Base-by-base conservation (phyloP, 345 rosid genomes). In the Rhodomyrtus tomentosa region DNA sequence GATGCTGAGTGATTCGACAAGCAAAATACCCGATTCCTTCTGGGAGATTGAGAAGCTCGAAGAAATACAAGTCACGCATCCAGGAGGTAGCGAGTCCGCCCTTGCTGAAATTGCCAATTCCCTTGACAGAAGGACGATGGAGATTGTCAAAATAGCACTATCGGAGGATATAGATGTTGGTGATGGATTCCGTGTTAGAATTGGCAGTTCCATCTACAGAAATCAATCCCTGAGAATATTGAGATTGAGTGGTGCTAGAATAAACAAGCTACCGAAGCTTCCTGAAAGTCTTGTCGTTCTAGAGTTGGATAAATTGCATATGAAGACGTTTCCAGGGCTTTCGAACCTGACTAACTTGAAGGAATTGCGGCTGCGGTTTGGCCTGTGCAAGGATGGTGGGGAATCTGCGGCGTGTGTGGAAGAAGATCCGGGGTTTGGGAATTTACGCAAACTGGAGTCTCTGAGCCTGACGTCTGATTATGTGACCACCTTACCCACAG, bases 381-480 rank as follows among this genome's bases (percentile, higher is more conserved):
- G 0, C 2, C 0, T 0, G 13, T 7, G 0, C 6, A 2, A 59
- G 6, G 10, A 3, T 14, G 36, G 0, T 5, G 18, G 18, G 10
- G 21, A 7, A 29, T 59, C 21, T 15, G 21, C 0, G 7, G 40
- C 10, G 32, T 8, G 3, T 56, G 18, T n/a, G 68, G 2, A n/a
- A 13, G 68, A 2, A 13, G 6, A 27, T 58, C 21, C 10, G 4
- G 15, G 27, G 38, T 20, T 58, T 59, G 73, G 5, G 73, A 59
- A 29, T 7, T 59, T 59, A 29, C 7, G 38, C 72, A 27, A 58
- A 6, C 36, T 58, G 4, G 5, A 58, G 72, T 27, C 4, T 3
- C 38, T 58, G 1, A 0, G 0, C 10, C 10, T 27, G 20, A 0
- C 0, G 0, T 58, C 20, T 2, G 0, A 1, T 14, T 6, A 2